phyloP scores from a whole-genome alignment of 2,329 filamentous ascomycete species.

The Lachnellula occidentalis region DNA sequence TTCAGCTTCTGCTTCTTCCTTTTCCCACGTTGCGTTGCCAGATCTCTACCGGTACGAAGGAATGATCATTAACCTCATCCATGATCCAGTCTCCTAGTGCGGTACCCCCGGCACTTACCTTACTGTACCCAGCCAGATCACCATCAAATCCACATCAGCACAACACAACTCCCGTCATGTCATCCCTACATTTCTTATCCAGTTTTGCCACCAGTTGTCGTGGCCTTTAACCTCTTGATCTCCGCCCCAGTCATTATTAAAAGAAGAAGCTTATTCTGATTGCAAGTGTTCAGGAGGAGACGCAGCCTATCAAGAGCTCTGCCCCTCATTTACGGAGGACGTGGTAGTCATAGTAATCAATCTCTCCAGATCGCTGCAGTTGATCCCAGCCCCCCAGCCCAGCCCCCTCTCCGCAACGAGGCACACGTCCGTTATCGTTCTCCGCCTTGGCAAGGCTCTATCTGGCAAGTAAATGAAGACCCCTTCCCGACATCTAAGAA shows the following conservation, averaged over 20 bases:
- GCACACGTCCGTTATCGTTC: conserved; percentile 5
- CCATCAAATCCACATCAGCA: background rate
- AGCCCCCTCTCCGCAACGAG: conserved; percentile 6
- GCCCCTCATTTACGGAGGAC: conserved; percentile 4
- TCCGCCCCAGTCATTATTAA: background rate
- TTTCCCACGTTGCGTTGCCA: background rate
- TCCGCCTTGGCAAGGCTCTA: background rate
- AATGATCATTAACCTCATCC: background rate
- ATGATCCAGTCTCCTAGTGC: background rate
- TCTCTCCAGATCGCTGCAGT: background rate
- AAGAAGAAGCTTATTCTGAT: background rate
- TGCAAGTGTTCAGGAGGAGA: background rate
- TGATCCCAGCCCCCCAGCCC: background rate
- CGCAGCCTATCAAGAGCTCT: conserved; percentile 2
- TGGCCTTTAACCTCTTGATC: background rate
- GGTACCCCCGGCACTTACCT: too few relatives aligned
- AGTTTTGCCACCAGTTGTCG: conserved; percentile 7
- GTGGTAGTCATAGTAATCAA: conserved; percentile 8
- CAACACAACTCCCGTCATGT: background rate
- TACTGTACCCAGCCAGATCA: background rate
- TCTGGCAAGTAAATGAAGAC: background rate
- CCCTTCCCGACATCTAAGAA: background rate
- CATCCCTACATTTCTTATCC: background rate
- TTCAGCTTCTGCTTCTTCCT: conserved; percentile 3
- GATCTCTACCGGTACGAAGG: background rate